A percentile compares a stretch with the other conserved stretches of the same genome.
phyloP scores from a whole-genome alignment of 2,329 filamentous ascomycete species.

The Canariomyces notabilis region DNA sequence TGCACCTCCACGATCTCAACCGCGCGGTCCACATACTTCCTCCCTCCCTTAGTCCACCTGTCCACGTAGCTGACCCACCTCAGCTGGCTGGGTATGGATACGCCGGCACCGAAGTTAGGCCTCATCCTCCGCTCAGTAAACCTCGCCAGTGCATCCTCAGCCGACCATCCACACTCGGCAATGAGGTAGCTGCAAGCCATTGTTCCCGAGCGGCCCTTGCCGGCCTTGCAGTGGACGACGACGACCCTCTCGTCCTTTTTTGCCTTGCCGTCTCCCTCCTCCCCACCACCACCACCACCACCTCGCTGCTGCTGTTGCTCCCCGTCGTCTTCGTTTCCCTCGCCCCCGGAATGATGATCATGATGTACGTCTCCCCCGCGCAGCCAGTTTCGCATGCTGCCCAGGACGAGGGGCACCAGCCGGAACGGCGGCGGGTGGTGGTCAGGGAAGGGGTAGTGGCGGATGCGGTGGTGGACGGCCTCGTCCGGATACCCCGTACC shows the following conservation, averaged over 20 bases:
- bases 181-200: conserved; percentile 86
- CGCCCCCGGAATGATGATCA: no score
- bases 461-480: conserved; percentile 77
- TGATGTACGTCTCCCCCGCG: conserved; percentile 43
- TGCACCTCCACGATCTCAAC: conserved; percentile 87
- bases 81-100: conserved; percentile 89
- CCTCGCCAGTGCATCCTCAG: conserved; percentile 47
- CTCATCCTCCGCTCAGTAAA: conserved; percentile 84
- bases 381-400: conserved; percentile 87
- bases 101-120: conserved; percentile 78
- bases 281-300: neutral
- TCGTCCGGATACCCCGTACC: conserved; percentile 92
- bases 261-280: neutral
- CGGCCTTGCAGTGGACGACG: conserved; percentile 95
- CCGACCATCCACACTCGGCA: conserved; percentile 65
- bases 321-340: neutral
- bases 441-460: conserved; percentile 94
- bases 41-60: conserved; percentile 69
- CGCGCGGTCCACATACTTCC: conserved; percentile 74
- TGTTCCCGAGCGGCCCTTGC: conserved; percentile 89
- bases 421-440: conserved; percentile 94
- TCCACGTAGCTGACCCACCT: conserved; percentile 87
- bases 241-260: conserved; percentile 52
- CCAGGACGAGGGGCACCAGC: conserved; percentile 83
- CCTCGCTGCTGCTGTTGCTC: conserved; percentile 45